Base-by-base conservation (phyloP, 169 alveolate genomes). In the Theileria sp. region DNA sequence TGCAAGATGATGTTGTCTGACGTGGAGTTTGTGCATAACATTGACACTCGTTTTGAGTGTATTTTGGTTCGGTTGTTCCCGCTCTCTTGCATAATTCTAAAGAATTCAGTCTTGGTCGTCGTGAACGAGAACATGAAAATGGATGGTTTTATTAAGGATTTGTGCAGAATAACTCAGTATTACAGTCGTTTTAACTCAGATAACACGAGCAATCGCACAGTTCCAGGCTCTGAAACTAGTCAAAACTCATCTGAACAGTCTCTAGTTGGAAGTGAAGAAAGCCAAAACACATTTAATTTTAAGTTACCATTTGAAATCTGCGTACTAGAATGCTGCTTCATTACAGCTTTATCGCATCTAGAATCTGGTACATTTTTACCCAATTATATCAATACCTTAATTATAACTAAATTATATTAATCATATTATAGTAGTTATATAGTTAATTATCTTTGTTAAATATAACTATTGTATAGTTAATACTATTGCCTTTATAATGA, bases 1-100 rank as follows among this genome's bases (percentile, higher is more conserved):
- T 93, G 96, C 84, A 89, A 93, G 44, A 93, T 85, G 78, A 80
- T 91, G 69, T 87, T 93, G 67, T 87, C 96, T 9, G 96, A 93
- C 66, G 86, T 69, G 28, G 91, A 89, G 51, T 93, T 87, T 62
- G 88, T 92, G 6, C 94, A 96, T 0, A 88, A 92, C 61, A 86
- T 93, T 21, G 96, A 93, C 60, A 80, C 94, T 17, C 77, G 96
- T 3, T 66, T 93, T 54, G 89, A 92, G 70, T 89, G 95, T 49
- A 93, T 93, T 64, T 79, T 93, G 30, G 93, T 93, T 9, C 87
- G 96, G 50, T 76, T 93, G 61, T 71, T 70, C 72, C 92, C 92
- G 3, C 84, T 87, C 50, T 88, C 89, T 26, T 62, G 77, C 62
- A 84, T 90, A 38, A 86, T 85, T 50, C 77, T 75, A 28, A 79